These are phyloP conservation scores for Acanthamoeba healyi DNA, from an alignment of 208 protist species.

Conservation along the genomic window DNA sequence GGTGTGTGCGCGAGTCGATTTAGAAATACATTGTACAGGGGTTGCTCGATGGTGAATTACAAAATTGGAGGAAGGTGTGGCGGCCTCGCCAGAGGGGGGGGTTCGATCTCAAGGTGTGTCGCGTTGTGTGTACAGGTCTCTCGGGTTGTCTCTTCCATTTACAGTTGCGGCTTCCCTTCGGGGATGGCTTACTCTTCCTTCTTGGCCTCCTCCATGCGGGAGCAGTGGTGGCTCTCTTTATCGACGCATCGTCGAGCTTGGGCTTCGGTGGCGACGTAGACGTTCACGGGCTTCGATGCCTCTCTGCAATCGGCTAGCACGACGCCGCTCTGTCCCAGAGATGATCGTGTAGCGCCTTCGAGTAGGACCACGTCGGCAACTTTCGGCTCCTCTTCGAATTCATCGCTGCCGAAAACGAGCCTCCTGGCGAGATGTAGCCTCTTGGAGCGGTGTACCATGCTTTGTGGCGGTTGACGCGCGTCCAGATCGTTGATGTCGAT, in stretches of 20 bases:
- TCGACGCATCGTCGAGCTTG: background rate
- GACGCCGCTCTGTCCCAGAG: background rate
- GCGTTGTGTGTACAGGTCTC: too few species aligned
- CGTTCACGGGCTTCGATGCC: too few species aligned
- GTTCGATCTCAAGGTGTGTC: too few species aligned
- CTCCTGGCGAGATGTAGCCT: background rate
- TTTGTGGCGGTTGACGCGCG: too few species aligned
- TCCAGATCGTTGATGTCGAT: background rate
- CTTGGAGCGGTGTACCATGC: background rate
- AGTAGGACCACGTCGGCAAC: background rate
- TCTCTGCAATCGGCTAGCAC: background rate
- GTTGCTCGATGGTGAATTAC: too few species aligned
- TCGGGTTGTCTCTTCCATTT: conserved; percentile 7
- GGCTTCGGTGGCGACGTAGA: background rate
- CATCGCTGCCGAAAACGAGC: background rate
- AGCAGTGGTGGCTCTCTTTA: background rate
- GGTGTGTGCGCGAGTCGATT: too few species aligned
- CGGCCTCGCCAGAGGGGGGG: too few species aligned
- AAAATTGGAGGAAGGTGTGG: too few species aligned
- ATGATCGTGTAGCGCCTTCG: background rate
- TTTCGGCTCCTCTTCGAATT: background rate
- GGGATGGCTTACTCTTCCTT: background rate
- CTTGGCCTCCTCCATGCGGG: background rate
- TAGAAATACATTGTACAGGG: too few species aligned
- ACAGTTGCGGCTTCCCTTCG: too few species aligned